Evolutionary conservation across 2,329 filamentous ascomycete species (phyloP), one percentile per base, ranked within the genome.

Genomic region (Teratosphaeria zuluensis): DNA sequence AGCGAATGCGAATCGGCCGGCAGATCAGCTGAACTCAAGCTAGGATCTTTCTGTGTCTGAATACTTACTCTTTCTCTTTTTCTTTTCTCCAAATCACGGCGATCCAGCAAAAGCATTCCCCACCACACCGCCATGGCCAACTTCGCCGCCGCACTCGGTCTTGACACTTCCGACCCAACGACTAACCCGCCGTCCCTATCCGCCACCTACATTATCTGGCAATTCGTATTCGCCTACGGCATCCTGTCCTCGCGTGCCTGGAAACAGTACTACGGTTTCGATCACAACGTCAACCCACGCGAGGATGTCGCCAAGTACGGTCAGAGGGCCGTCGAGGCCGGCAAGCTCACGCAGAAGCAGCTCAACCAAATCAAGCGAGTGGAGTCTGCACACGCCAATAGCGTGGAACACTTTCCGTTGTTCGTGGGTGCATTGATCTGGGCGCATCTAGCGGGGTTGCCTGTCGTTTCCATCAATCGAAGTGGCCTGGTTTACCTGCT

Each of bases 241-340:
- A 19, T 77, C 9, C 69, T 78, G 31, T 74, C 76, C 38, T 72
- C 76, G 1, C 76, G 77, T n/a, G 69, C 69, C 6, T 67, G 74
- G 19, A 80, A 80, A 60, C 66, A 74, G 59, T 65, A 63, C 58
- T 74, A 74, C 66, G 72, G 74, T 30, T 66, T 80, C 61, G 78
- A 80, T 68, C 77, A 80, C 68, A 76, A 81, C 53, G 71, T 67
- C 24, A 75, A 72, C 46, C 78, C 79, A 0, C 73, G 78, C 24
- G 70, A 78, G 59, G 78, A 80, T 62, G 67, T 80, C 2, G 62
- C 58, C 55, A 77, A 76, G 62, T 79, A 77, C 65, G 78, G 77
- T 5, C 56, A 74, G 2, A 67, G 65, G 5, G 76, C 76, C 8
- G 73, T 79, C 16, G 42, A 56, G 28, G 66, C 64, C 5, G 73